These are phyloP conservation scores for Aureobasidium sp. DNA, from an alignment of 2,329 filamentous ascomycete genomes.

Conservation along the genomic window DNA sequence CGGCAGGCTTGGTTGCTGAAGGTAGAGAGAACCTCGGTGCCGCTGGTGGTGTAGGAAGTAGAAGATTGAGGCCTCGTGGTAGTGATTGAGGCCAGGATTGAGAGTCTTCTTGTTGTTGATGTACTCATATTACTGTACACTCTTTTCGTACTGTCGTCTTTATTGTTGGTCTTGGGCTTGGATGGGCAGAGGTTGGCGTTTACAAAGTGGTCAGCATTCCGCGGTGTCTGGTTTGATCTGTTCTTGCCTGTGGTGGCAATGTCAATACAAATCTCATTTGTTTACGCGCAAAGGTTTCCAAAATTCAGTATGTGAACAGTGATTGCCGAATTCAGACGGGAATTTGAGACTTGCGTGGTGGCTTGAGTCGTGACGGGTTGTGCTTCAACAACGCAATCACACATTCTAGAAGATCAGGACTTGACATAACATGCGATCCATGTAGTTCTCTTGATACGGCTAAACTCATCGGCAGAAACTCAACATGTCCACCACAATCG, in stretches of 20 bases:
- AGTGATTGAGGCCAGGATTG: slow-evolving; percentile 36
- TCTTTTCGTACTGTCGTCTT: background rate
- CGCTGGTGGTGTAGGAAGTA: slow-evolving; percentile 29
- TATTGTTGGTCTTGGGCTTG: background rate
- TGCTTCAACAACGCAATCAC: background rate
- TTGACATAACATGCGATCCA: background rate
- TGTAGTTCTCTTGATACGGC: background rate
- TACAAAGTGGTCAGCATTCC: background rate
- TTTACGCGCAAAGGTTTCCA: background rate
- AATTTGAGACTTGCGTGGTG: background rate
- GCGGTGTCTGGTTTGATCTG: background rate
- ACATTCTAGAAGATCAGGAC: too few relatives aligned
- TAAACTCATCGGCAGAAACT: background rate
- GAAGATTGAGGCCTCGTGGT: slow-evolving; percentile 40
- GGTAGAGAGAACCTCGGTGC: slow-evolving; percentile 33
- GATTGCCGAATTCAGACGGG: background rate
- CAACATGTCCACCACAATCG: background rate
- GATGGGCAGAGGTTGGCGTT: background rate
- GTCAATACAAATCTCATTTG: slow-evolving; percentile 9
- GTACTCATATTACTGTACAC: background rate
- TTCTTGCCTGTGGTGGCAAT: background rate
- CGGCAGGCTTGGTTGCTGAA: slow-evolving; percentile 30
- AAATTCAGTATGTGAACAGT: background rate
- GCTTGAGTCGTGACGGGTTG: background rate
- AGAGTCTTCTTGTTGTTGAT: background rate